These are phyloP conservation scores for Nepenthes alata DNA, from an alignment of 179 eudicot genomes.

Conservation along the genomic window DNA sequence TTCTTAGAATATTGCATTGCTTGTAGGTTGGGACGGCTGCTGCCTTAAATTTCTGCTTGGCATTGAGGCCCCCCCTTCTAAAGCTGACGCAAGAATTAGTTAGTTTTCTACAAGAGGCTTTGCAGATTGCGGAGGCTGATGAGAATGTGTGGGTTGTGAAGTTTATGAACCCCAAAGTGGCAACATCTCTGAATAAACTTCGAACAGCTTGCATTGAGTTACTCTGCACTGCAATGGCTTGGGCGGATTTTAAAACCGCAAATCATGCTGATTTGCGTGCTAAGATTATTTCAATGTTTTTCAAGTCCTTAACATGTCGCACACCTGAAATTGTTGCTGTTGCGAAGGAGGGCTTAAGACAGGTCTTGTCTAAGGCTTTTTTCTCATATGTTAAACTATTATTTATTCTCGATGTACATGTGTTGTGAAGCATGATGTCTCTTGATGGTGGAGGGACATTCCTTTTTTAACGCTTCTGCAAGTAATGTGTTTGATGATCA, in stretches of 20 bases:
- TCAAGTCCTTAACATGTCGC: constrained; percentile 88
- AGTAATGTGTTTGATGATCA: too few relatives aligned
- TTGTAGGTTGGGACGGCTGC: constrained; percentile 92
- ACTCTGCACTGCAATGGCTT: constrained; percentile 97
- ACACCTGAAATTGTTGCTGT: constrained; percentile 92
- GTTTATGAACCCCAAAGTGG: constrained; percentile 83
- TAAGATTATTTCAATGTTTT: constrained; percentile 92
- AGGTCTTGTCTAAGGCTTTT: constrained; percentile 31
- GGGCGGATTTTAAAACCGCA: constrained; percentile 90
- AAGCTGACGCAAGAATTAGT: constrained; percentile 85
- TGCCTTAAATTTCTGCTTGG: constrained; percentile 90
- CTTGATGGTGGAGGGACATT: too few relatives aligned
- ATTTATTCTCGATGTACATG: not conserved
- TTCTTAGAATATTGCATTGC: constrained; percentile 3
- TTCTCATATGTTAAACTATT: not conserved
- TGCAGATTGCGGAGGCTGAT: constrained; percentile 97
- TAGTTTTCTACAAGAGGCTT: constrained; percentile 84
- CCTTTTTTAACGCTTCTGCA: too few relatives aligned
- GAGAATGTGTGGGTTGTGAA: constrained; percentile 88
- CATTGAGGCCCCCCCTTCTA: constrained; percentile 96
- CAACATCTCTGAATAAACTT: constrained; percentile 73
- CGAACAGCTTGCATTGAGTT: constrained; percentile 98
- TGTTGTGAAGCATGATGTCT: too few relatives aligned
- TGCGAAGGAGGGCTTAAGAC: constrained; percentile 93
- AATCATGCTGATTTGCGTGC: constrained; percentile 82